Percentiles rank a stretch among this genome's conserved stretches.
phyloP scores from a whole-genome alignment of 805 yeast species.

The Candida sonorensis region DNA sequence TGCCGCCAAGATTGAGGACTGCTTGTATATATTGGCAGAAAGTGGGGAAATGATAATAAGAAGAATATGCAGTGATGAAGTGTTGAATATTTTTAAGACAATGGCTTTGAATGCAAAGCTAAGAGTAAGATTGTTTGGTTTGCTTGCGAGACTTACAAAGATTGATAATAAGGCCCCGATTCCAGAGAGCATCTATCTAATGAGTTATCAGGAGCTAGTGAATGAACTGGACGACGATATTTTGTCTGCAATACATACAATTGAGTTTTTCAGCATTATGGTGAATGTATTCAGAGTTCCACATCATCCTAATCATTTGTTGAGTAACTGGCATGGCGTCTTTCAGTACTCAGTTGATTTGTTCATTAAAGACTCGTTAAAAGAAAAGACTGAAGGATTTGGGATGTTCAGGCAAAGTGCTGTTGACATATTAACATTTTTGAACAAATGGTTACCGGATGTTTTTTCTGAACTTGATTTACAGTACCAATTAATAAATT shows the following conservation, averaged over 20 bases:
- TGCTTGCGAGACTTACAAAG: constrained; percentile 16
- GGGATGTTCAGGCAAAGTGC: constrained; percentile 14
- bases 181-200: constrained; percentile 21
- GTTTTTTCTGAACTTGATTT: too few species aligned
- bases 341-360: constrained; percentile 16
- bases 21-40: constrained; percentile 15
- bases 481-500: too few species aligned
- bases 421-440: constrained; percentile 13
- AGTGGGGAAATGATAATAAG: constrained; percentile 26
- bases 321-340: constrained; percentile 15
- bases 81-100: constrained; percentile 13
- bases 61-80: constrained; percentile 21
- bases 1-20: constrained; percentile 16
- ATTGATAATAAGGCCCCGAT: constrained; percentile 18
- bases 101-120: constrained; percentile 20
- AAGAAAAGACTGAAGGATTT: constrained; percentile 18
- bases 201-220: constrained; percentile 16
- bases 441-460: too few species aligned
- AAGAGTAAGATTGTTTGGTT: constrained; percentile 25
- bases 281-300: not conserved
- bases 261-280: constrained; percentile 22
- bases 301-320: constrained; percentile 4
- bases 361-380: constrained; percentile 20
- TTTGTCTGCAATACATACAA: constrained; percentile 21
- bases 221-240: constrained; percentile 20